Evolutionary conservation across 371 early-diverging fungal species (phyloP).

Genomic region (Mucor irregularis): DNA sequence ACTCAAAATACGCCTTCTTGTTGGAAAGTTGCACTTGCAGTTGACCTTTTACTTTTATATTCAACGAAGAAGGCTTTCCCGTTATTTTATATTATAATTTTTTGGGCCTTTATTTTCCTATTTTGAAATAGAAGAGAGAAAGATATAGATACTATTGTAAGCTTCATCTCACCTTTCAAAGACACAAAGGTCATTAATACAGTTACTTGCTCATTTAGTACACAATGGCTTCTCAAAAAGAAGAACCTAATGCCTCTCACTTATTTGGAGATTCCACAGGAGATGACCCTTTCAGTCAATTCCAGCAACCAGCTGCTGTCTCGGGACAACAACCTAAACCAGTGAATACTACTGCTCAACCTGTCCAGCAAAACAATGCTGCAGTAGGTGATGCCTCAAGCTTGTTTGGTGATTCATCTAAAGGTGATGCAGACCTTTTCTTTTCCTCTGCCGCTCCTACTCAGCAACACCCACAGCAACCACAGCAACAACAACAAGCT

Average conservation of each 20-base stretch:
- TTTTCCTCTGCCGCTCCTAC: constrained; percentile 4
- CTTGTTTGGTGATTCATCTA: constrained; percentile 21
- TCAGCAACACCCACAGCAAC: neutral
- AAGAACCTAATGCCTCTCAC: constrained; percentile 17
- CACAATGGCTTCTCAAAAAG: constrained; percentile 19
- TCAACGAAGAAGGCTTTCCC: too few species aligned
- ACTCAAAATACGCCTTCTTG: too few species aligned
- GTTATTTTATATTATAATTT: too few species aligned
- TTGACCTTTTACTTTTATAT: too few species aligned
- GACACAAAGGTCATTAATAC: too few species aligned
- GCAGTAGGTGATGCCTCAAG: constrained; percentile 31
- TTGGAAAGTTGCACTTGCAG: neutral
- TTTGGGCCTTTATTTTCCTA: too few species aligned
- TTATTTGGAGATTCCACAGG: constrained; percentile 14
- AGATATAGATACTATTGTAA: too few species aligned
- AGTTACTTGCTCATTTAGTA: neutral
- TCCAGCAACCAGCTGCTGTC: constrained; percentile 3
- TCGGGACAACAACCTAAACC: neutral
- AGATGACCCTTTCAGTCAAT: constrained; percentile 18
- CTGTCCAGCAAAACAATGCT: neutral
- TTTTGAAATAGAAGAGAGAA: too few species aligned
- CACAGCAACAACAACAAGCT: neutral
- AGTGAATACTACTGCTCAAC: neutral
- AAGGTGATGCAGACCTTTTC: constrained; percentile 15
- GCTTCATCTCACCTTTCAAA: neutral